Base-by-base conservation (phyloP, 2,329 filamentous ascomycete genomes). In the Penicillium sp. region DNA sequence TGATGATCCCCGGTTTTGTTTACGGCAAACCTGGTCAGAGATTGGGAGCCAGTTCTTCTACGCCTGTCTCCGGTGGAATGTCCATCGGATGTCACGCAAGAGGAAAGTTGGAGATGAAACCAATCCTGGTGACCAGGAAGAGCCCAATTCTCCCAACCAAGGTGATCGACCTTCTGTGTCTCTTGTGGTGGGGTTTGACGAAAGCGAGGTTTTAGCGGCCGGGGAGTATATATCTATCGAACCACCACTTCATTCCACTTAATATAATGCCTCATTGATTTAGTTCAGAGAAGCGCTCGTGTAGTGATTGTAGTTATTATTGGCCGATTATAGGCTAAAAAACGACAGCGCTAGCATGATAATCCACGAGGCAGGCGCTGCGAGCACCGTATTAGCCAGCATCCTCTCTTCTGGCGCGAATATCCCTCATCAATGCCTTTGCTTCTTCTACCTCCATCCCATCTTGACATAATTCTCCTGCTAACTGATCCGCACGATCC, bases 391-490 rank as follows among this genome's bases (percentile, higher is more conserved):
- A 23, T 33, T 47, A 56, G 6, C 28, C 30, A 0, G 39, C 47
- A 36, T 37, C 63, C 19, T 87, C 85, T 65, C 89, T 77, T 51
- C 86, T 78, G 4, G 85, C 85, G 53, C 90, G 78, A 9, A 94
- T 83, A 64, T 97, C 91, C 46, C 88, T 78, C 47, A 95, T 86
- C 53, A 97, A 71, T 3, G 89, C 88, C 69, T 97, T 97, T 18
- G 93, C 93, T 66, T 98, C 93, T 63, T 98, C 93, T 2, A 97
- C 88, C 66, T 97, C 93, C 17, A 94, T 83, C 0, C 93, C 93
- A 65, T 98, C 93, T 66, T 96, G 88, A 62, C 90, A 96, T 31
- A 98, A 72, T 67, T 98, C 93, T 46, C 84, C 88, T 0, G 89
- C 90, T 28, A 97, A 71, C 47, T 87, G 80, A 67, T 86, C 85